Percentiles rank a stretch among this genome's conserved stretches.
These are phyloP conservation scores for Trichoderma reesei DNA, from an alignment of 495 filamentous ascomycete species.

Conservation along the genomic window DNA sequence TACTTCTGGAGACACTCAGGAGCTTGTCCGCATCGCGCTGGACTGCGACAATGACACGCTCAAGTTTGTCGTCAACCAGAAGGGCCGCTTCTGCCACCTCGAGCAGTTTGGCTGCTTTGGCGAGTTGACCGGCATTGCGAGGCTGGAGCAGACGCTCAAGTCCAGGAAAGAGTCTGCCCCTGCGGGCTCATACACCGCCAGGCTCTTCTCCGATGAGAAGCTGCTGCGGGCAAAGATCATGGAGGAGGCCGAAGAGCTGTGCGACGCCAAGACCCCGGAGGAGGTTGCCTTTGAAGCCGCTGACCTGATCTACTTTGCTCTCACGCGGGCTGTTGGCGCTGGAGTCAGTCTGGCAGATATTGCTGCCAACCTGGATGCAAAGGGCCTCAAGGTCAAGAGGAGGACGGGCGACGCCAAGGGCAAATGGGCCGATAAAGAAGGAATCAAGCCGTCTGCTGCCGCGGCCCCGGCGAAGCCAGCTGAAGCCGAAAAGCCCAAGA, in stretches of 20 bases:
- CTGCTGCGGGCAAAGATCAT: conserved; percentile 90
- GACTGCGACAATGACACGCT: conserved; percentile 94
- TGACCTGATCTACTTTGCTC: conserved; percentile 89
- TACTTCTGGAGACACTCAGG: conserved; percentile 84
- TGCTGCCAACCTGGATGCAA: conserved; percentile 83
- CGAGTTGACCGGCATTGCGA: conserved; percentile 65
- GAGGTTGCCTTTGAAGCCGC: conserved; percentile 91
- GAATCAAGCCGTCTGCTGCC: conserved; percentile 36
- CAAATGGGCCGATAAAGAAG: conserved; percentile 74
- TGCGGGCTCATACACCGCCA: conserved; percentile 82
- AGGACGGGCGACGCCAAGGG: conserved; percentile 89
- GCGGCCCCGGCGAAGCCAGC: conserved; percentile 25
- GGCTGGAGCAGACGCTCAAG: conserved; percentile 74
- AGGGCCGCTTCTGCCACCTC: conserved; percentile 90
- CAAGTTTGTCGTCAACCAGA: conserved; percentile 79
- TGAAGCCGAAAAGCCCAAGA: conserved; percentile 38
- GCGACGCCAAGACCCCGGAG: conserved; percentile 67
- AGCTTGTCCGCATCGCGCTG: conserved; percentile 70
- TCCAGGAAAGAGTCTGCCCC: conserved; percentile 73
- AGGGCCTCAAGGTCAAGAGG: conserved; percentile 86
- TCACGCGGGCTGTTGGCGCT: conserved; percentile 74
- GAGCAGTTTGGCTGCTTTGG: conserved; percentile 89
- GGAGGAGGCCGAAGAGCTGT: conserved; percentile 94
- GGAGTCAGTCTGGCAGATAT: conserved; percentile 82
- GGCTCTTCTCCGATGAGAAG: conserved; percentile 84